These are phyloP conservation scores for Fusarium robinianum DNA, from an alignment of 2,329 filamentous ascomycete species.

Conservation along the genomic window DNA sequence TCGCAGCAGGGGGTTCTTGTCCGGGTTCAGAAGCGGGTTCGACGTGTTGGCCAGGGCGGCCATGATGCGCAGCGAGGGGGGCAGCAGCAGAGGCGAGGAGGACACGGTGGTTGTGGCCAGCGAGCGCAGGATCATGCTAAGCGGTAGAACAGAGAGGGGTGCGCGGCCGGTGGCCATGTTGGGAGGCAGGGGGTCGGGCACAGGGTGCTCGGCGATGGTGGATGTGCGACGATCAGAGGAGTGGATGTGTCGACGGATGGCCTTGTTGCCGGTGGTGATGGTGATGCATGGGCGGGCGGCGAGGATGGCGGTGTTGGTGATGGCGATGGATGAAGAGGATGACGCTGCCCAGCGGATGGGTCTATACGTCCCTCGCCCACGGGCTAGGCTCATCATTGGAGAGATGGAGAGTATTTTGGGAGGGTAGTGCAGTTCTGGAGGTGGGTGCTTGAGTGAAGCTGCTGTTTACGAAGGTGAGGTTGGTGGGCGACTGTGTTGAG, in stretches of 20 bases:
- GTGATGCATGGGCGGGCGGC: slow-evolving; percentile 27
- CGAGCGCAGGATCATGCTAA: slow-evolving; percentile 69
- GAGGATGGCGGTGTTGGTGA: slow-evolving; percentile 16
- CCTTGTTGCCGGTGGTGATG: slow-evolving; percentile 21
- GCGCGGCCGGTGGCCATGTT: slow-evolving; percentile 37
- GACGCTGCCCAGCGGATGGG: slow-evolving; percentile 34
- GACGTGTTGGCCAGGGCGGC: slow-evolving; percentile 70
- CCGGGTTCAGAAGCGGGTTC: slow-evolving; percentile 70
- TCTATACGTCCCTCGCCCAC: slow-evolving; percentile 34
- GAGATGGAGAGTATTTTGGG: too few relatives aligned
- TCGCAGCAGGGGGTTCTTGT: slow-evolving; percentile 73
- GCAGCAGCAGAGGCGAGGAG: slow-evolving; percentile 70
- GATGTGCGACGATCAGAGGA: slow-evolving; percentile 45
- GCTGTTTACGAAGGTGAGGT: slow-evolving; percentile 5
- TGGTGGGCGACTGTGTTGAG: not conserved
- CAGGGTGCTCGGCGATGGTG: slow-evolving; percentile 41
- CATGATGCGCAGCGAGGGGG: slow-evolving; percentile 71
- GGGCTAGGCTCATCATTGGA: slow-evolving; percentile 34
- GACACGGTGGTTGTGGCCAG: slow-evolving; percentile 72
- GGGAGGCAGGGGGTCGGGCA: slow-evolving; percentile 39
- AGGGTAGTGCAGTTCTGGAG: slow-evolving; percentile 13
- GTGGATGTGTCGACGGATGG: slow-evolving; percentile 41
- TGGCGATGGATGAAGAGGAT: slow-evolving; percentile 17
- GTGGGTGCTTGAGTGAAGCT: not conserved
- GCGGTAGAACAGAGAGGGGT: slow-evolving; percentile 69